A percentile compares a stretch with the other conserved stretches of the same genome.
Evolutionary conservation across 73 alveolate genomes (phyloP).

Genomic region (Tetrahymena borealis): DNA sequence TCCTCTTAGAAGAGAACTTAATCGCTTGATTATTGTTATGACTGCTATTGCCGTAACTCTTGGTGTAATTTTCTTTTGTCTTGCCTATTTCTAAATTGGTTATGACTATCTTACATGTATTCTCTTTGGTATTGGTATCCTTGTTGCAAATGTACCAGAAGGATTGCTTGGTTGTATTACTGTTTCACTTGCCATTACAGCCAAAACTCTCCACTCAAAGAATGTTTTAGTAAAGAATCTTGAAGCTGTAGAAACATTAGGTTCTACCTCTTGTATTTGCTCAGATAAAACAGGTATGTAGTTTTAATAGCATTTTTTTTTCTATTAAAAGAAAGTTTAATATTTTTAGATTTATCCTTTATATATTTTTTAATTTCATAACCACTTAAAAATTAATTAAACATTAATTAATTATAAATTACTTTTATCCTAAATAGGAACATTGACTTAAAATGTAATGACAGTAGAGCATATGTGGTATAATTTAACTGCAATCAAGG

Average conservation of each 20-base stretch:
- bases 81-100: slow-evolving; percentile 69
- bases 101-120: slow-evolving; percentile 72
- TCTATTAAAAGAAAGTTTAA: too few species aligned
- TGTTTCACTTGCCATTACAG: slow-evolving; percentile 88
- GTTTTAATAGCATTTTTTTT: too few species aligned
- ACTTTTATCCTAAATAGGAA: too few species aligned
- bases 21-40: slow-evolving; percentile 83
- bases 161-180: slow-evolving; percentile 93
- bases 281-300: slow-evolving; percentile 92
- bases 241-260: slow-evolving; percentile 92
- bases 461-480: too few species aligned
- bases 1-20: slow-evolving; percentile 80
- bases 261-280: slow-evolving; percentile 93
- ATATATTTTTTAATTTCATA: too few species aligned
- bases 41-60: slow-evolving; percentile 84
- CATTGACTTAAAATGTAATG: too few species aligned
- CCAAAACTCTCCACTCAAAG: slow-evolving; percentile 83
- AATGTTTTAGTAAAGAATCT: slow-evolving; percentile 85
- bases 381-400: too few species aligned
- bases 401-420: too few species aligned
- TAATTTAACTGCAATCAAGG: too few species aligned
- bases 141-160: slow-evolving; percentile 96
- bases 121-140: slow-evolving; percentile 87
- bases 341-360: too few species aligned
- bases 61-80: slow-evolving; percentile 78